phyloP scores from a whole-genome alignment of 768 basidiomycete genomes.

The Lactarius sanguifluus region DNA sequence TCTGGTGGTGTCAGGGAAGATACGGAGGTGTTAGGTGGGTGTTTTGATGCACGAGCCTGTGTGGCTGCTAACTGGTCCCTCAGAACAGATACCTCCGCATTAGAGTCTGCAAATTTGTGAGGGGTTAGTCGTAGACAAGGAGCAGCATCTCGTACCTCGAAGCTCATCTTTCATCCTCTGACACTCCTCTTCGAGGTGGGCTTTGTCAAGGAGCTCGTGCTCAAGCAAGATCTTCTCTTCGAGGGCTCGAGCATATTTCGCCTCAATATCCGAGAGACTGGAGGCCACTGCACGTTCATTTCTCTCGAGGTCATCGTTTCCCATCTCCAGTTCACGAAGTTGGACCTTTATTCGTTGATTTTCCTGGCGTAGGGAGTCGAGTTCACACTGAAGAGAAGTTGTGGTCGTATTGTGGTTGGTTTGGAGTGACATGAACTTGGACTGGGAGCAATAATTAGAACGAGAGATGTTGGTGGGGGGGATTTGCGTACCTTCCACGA shows the following conservation, averaged over 20 bases:
- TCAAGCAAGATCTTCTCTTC: slow-evolving; percentile 98
- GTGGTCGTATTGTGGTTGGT: slow-evolving; percentile 89
- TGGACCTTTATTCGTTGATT: slow-evolving; percentile 69
- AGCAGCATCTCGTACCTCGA: slow-evolving; percentile 57
- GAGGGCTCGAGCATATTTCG: slow-evolving; percentile 83
- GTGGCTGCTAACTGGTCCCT: slow-evolving; percentile 64
- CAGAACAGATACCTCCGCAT: slow-evolving; percentile 79
- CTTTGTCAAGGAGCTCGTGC: slow-evolving; percentile 91
- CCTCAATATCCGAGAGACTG: slow-evolving; percentile 79
- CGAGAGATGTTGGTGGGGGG: slow-evolving; percentile 11
- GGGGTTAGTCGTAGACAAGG: slow-evolving; percentile 10
- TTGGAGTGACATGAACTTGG: slow-evolving; percentile 85
- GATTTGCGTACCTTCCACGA: slow-evolving; percentile 81
- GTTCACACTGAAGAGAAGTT: slow-evolving; percentile 87
- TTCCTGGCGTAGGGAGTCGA: slow-evolving; percentile 77
- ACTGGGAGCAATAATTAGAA: slow-evolving; percentile 41
- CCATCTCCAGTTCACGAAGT: slow-evolving; percentile 90
- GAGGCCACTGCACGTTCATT: slow-evolving; percentile 88
- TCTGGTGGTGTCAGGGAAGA: slow-evolving; percentile 34
- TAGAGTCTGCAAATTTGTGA: slow-evolving; percentile 59
- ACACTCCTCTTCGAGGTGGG: slow-evolving; percentile 82
- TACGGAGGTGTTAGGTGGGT: slow-evolving; percentile 27
- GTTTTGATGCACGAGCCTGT: slow-evolving; percentile 36
- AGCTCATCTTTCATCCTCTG: slow-evolving; percentile 93
- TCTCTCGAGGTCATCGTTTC: slow-evolving; percentile 95